Conservation (phyloP, 106 monocot genomes). For the Allium cepa region DNA sequence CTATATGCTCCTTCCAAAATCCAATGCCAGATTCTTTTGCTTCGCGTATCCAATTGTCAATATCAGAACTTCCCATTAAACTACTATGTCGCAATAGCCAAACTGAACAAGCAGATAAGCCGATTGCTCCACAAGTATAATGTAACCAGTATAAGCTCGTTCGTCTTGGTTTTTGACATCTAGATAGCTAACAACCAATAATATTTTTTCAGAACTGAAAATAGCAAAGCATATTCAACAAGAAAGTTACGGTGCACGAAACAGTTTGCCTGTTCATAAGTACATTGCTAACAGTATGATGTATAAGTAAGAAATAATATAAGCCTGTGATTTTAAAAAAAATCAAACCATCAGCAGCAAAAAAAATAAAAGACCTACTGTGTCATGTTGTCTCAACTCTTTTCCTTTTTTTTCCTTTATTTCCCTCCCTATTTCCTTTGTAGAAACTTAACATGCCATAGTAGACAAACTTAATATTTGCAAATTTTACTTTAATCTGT, state of each 20-base stretch:
- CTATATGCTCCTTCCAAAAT: constrained; percentile 87
- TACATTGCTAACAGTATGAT: neutral
- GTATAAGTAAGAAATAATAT: neutral
- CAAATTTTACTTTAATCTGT: too few relatives aligned
- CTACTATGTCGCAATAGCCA: constrained; percentile 94
- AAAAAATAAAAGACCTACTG: too few relatives aligned
- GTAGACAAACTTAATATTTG: too few relatives aligned
- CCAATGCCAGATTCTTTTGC: constrained; percentile 74
- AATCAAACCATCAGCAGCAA: too few relatives aligned
- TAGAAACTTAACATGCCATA: too few relatives aligned
- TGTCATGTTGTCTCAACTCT: too few relatives aligned
- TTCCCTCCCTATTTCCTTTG: too few relatives aligned
- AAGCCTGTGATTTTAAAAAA: too few relatives aligned
- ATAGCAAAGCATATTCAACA: too few relatives aligned
- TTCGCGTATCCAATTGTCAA: constrained; percentile 90
- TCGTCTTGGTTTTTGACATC: constrained; percentile 65
- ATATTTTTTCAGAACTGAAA: too few relatives aligned
- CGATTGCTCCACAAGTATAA: constrained; percentile 83
- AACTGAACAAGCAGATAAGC: constrained; percentile 69
- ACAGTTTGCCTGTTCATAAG: neutral
- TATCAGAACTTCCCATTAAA: constrained; percentile 95
- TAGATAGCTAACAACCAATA: constrained; percentile 48
- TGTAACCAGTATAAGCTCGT: constrained; percentile 74
- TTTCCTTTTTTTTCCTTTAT: too few relatives aligned
- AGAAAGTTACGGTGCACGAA: neutral